Base-by-base conservation (phyloP, 805 yeast genomes). In the Millerago galiae region DNA sequence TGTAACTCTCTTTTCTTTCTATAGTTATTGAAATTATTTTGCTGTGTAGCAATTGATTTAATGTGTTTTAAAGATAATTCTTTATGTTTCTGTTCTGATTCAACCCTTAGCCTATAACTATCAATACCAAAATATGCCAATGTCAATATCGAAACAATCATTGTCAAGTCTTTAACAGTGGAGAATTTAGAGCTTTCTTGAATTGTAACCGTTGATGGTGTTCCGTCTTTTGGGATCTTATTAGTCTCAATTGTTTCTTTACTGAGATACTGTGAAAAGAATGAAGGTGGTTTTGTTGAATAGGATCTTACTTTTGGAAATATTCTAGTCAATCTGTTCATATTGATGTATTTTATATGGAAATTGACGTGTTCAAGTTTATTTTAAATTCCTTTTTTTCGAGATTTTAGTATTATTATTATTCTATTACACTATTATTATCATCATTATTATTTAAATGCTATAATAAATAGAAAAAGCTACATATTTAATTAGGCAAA, bases 1-100 rank as follows among this genome's bases (percentile, higher is more conserved):
- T 73, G 75, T 11, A 72, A 49, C 40, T 77, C 81, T 39, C 74
- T 64, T 54, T 73, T 72, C 60, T 74, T 74, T 44, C 74, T 65
- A 35, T 72, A 74, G 25, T 67, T 69, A 37, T 72, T 67, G 55
- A 70, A 71, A 50, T 73, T 74, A 34, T 70, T 66, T 52, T 78
- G 75, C 42, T 68, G 54, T 17, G 56, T 45, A 9, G 65, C 63
- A n/a, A 65, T 38, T 5, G 58, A 52, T 41, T 63, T 60, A 43
- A 59, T 55, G 34, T 60, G 58, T 24, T 58, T 49, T 38, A 60
- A 39, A 54, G 74, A 43, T 16, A 53, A 54, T n/a, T 60, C 62
- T 43, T 54, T 52, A 3, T 56, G 39, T 36, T 56, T 57, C 17
- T 54, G 48, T 34, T 63, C 66, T n/a, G 73, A 50, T 37, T 55